Percentiles rank a stretch among this genome's conserved stretches.
These are phyloP conservation scores for Candida tropicalis DNA, from an alignment of 1,139 yeast species.

Conservation along the genomic window DNA sequence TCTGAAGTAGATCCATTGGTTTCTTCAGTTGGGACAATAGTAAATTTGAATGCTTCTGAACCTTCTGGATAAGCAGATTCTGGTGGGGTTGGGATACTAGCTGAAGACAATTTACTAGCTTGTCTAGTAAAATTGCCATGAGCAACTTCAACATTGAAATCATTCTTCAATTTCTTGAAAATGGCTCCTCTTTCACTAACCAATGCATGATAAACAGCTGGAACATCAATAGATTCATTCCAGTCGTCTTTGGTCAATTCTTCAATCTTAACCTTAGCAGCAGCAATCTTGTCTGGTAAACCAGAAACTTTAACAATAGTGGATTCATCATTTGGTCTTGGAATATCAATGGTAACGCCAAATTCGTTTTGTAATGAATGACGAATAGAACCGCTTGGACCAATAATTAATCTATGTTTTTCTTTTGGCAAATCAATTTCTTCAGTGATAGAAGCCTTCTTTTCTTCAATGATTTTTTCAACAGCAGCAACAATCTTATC, in stretches of 20 bases:
- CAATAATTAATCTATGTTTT: constrained; percentile 77
- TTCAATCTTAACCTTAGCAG: constrained; percentile 53
- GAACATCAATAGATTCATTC: constrained; percentile 54
- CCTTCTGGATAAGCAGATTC: constrained; percentile 52
- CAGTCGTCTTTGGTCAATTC: constrained; percentile 59
- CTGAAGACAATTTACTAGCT: constrained; percentile 52
- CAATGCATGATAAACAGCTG: constrained; percentile 58
- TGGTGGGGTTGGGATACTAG: constrained; percentile 50
- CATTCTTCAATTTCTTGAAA: constrained; percentile 56
- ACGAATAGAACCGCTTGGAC: constrained; percentile 79
- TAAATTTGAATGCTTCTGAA: constrained; percentile 25
- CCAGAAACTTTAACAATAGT: constrained; percentile 54
- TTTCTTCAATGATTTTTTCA: constrained; percentile 62
- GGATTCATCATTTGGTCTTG: constrained; percentile 58
- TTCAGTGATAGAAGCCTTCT: constrained; percentile 63
- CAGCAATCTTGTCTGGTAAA: constrained; percentile 60
- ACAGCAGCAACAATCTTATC: constrained; percentile 68
- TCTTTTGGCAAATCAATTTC: constrained; percentile 67
- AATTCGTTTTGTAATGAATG: constrained; percentile 72
- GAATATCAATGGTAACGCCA: constrained; percentile 66
- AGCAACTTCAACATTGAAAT: constrained; percentile 61
- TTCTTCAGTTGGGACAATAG: constrained; percentile 36
- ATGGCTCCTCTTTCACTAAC: constrained; percentile 72
- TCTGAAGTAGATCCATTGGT: constrained; percentile 18
- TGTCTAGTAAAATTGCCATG: constrained; percentile 57